Evolutionary conservation across 2,329 filamentous ascomycete genomes (phyloP), one percentile per base, ranked within the genome.

Genomic region (Talaromyces sp.): DNA sequence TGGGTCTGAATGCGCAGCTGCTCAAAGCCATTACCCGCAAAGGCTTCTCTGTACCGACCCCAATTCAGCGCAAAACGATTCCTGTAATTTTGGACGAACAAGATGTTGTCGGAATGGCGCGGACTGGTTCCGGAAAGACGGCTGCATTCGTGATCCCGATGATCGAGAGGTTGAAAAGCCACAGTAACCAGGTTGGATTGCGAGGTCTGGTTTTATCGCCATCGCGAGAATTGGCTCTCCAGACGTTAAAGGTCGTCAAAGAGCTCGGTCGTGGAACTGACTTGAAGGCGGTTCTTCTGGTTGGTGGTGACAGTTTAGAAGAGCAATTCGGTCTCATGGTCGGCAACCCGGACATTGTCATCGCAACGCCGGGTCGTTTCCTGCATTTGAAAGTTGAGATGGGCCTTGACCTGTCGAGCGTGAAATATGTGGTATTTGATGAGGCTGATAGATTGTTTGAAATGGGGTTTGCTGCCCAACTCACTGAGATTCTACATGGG

Each of bases 71-170:
- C 67, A 97, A 97, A 77, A 91, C 94, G 1, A 96, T 99, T 54
- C 95, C 94, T 3, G 81, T 97, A 59, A 86, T 99, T 59, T 81
- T 97, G 67, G 90, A 95, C 63, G 85, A 89, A 58, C 90, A 92
- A 76, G 94, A 99, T 82, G 90, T 97, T n/a, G 93, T 99, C 26
- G 95, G 92, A 66, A 99, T 99, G 94, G 94, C 94, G 8, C 84
- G 95, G 66, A 99, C 95, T n/a, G 94, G 94, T 72, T 97, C 92
- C 21, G 94, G 94, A 79, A 99, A 99, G 80, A 99, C 95, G 1
- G 94, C 92, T 1, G 94, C 94, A 24, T 99, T 99, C 74, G 92
- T 97, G 27, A 95, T 99, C 65, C 94, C 94, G 50, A 96, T 99
- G 93, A 92, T 99, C 63, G 91, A 99, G 79, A 90, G 88, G 65